These are phyloP conservation scores for Geosmithia morbida DNA, from an alignment of 2,329 filamentous ascomycete genomes.

Conservation along the genomic window DNA sequence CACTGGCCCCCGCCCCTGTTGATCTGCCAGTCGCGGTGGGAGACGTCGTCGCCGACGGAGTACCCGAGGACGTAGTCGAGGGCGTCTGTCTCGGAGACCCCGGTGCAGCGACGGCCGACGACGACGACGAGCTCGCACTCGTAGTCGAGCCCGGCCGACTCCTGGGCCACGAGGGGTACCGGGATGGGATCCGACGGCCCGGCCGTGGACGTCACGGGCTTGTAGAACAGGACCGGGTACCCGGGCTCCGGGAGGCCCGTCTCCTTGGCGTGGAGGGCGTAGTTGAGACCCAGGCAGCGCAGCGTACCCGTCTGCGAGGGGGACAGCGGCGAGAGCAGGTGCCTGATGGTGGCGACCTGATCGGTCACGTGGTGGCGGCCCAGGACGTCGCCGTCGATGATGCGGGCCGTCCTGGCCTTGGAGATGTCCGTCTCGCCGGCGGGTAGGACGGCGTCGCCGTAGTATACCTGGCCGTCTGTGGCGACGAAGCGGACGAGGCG, in stretches of 20 bases:
- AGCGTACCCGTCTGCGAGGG: constrained; percentile 50
- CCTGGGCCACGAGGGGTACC: constrained; percentile 49
- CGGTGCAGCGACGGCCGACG: constrained; percentile 51
- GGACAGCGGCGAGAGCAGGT: constrained; percentile 49
- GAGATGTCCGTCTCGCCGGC: constrained; percentile 43
- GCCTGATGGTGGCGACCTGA: constrained; percentile 37
- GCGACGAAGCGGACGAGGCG: constrained; percentile 62
- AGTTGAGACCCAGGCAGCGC: constrained; percentile 58
- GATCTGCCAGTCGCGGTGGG: constrained; percentile 64
- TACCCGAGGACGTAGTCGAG: constrained; percentile 65
- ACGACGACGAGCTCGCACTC: constrained; percentile 67
- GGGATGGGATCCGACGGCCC: constrained; percentile 54
- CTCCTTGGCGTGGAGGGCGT: constrained; percentile 57
- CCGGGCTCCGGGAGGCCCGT: constrained; percentile 53
- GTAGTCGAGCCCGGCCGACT: constrained; percentile 56
- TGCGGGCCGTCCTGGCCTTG: constrained; percentile 42
- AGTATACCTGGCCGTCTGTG: constrained; percentile 54
- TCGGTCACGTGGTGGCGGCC: constrained; percentile 49
- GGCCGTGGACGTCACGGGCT: constrained; percentile 46
- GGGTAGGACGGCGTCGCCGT: constrained; percentile 61
- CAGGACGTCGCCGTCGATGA: constrained; percentile 54
- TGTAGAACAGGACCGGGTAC: constrained; percentile 57
- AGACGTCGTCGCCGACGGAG: constrained; percentile 65
- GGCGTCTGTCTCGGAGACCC: constrained; percentile 51
- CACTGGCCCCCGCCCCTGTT: constrained; percentile 55